Conservation (phyloP, 768 basidiomycete species). For the Leccinum imitatum region DNA sequence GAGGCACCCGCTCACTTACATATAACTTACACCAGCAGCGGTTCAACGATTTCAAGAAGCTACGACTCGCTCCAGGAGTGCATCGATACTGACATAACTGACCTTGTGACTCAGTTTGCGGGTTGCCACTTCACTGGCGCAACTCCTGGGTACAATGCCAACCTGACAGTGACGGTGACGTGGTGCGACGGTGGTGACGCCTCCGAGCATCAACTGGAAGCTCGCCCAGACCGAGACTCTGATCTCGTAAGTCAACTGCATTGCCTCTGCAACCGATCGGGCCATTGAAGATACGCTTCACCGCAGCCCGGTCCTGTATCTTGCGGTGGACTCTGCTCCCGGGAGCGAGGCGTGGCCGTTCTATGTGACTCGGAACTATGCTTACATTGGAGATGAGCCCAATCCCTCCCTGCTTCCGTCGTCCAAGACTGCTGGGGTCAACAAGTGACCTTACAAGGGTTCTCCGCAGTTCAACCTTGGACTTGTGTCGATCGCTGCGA, state of each 20-base stretch:
- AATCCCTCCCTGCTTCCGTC: not conserved
- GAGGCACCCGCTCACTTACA: too few relatives aligned
- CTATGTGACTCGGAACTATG: not conserved
- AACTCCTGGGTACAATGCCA: not conserved
- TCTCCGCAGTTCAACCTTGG: not conserved
- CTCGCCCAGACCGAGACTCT: not conserved
- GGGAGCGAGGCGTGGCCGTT: not conserved
- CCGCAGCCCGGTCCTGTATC: not conserved
- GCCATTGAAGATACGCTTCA: not conserved
- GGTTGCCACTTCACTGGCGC: conserved; percentile 3
- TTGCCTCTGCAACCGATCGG: not conserved
- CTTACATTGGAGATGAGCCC: too few relatives aligned
- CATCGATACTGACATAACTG: not conserved
- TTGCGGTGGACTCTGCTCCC: not conserved
- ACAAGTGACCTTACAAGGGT: not conserved
- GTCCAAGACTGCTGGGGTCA: not conserved
- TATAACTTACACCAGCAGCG: too few relatives aligned
- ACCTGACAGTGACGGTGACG: not conserved
- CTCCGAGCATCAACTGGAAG: not conserved
- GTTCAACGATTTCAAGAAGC: too few relatives aligned
- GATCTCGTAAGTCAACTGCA: not conserved
- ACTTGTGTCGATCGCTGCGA: not conserved
- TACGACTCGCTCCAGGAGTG: not conserved
- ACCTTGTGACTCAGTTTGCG: not conserved
- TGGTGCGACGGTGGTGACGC: not conserved